phyloP scores from a whole-genome alignment of 306 rosid species.

The Glycine latifolia region DNA sequence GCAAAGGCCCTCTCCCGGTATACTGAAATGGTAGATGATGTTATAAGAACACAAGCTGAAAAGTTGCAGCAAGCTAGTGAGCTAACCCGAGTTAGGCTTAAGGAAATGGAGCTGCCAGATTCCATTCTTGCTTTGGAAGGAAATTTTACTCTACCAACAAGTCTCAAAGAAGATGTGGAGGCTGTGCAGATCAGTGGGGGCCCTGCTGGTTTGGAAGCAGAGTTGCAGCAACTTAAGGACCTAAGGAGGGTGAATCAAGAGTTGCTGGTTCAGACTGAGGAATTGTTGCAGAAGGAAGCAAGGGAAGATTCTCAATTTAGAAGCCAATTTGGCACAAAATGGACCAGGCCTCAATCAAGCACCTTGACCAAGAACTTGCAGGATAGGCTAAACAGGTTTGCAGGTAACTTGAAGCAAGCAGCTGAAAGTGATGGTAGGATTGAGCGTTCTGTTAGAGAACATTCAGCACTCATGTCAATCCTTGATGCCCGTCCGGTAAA shows the following conservation, averaged over 20 bases:
- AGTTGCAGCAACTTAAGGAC: slow-evolving; percentile 93
- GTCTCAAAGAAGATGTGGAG: slow-evolving; percentile 93
- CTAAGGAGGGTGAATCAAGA: slow-evolving; percentile 95
- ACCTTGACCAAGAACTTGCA: slow-evolving; percentile 94
- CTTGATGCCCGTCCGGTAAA: slow-evolving; percentile 92
- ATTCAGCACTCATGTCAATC: slow-evolving; percentile 81
- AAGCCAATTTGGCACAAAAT: slow-evolving; percentile 91
- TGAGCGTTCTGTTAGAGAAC: slow-evolving; percentile 92
- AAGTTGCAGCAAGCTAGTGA: slow-evolving; percentile 97
- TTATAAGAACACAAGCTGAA: slow-evolving; percentile 94
- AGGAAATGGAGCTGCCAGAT: slow-evolving; percentile 98
- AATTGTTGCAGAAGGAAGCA: slow-evolving; percentile 90
- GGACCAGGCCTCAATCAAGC: slow-evolving; percentile 98
- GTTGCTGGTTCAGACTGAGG: slow-evolving; percentile 86
- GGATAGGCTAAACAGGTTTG: slow-evolving; percentile 90
- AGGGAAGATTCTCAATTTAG: slow-evolving; percentile 95
- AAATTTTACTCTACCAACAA: slow-evolving; percentile 74
- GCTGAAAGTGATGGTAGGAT: slow-evolving; percentile 92
- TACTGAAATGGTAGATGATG: slow-evolving; percentile 93
- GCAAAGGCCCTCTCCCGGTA: slow-evolving; percentile 96
- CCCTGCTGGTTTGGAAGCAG: slow-evolving; percentile 92
- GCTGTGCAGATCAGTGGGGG: slow-evolving; percentile 98
- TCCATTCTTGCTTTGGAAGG: slow-evolving; percentile 98
- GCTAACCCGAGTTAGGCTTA: slow-evolving; percentile 91
- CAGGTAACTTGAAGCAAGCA: slow-evolving; percentile 98